phyloP scores from a whole-genome alignment of 257 asterid genomes.

The Salvia splendens region DNA sequence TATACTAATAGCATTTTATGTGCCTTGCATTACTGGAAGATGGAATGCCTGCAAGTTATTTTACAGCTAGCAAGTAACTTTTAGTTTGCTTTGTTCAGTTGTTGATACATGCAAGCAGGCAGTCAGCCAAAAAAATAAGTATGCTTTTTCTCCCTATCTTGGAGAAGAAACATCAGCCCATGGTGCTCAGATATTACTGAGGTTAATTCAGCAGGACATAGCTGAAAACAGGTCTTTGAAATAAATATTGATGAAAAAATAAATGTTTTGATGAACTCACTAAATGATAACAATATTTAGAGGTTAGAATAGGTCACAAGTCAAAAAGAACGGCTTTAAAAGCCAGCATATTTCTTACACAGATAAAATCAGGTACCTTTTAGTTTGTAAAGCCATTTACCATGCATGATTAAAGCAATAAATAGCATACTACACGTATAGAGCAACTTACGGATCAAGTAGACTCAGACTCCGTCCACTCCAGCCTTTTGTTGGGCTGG shows the following conservation, averaged over 20 bases:
- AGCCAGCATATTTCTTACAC: slow-evolving; percentile 1
- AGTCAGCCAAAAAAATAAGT: slow-evolving; percentile 10
- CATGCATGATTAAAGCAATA: slow-evolving; percentile 21
- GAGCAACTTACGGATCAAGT: slow-evolving; percentile 88
- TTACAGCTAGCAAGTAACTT: slow-evolving; percentile 9
- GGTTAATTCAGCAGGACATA: slow-evolving; percentile 1
- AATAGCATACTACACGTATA: not conserved
- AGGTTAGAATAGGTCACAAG: not conserved
- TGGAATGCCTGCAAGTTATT: not conserved
- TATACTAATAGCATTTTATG: not conserved
- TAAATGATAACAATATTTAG: slow-evolving; percentile 16
- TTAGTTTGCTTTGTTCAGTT: not conserved
- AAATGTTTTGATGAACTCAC: not conserved
- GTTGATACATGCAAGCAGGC: slow-evolving; percentile 17
- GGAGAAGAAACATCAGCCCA: slow-evolving; percentile 4
- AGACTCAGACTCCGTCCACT: slow-evolving; percentile 98
- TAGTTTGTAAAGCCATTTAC: slow-evolving; percentile 18
- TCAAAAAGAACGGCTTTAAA: slow-evolving; percentile 8
- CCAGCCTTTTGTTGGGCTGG: slow-evolving; percentile 99
- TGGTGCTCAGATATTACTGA: slow-evolving; percentile 18
- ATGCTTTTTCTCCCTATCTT: slow-evolving; percentile 12
- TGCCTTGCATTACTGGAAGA: not conserved
- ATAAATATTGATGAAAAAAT: slow-evolving; percentile 3
- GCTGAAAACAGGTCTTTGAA: not conserved
- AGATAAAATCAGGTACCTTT: not conserved